phyloP scores from a whole-genome alignment of 441 rosid species.

The Euphorbia schlechtendalii region DNA sequence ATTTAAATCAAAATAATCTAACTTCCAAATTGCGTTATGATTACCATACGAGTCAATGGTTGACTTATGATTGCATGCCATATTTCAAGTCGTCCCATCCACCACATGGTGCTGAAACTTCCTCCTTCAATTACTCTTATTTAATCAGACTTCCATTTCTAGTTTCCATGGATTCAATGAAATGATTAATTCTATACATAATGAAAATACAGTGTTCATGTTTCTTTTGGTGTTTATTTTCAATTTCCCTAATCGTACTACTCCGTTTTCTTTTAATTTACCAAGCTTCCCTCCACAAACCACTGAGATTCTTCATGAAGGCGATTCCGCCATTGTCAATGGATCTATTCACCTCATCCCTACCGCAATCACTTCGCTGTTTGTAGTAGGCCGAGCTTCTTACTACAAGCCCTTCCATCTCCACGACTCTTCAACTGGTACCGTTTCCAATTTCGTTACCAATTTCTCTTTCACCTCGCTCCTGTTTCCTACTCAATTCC shows the following conservation, averaged over 20 bases:
- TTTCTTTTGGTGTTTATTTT: too few species aligned
- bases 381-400: neutral
- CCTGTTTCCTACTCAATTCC: constrained; percentile 4
- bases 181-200: too few species aligned
- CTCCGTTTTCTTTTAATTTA: too few species aligned
- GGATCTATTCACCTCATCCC: constrained; percentile 8
- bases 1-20: too few species aligned
- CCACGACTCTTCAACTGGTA: neutral
- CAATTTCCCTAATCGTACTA: too few species aligned
- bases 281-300: neutral
- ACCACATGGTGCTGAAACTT: too few species aligned
- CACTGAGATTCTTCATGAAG: neutral
- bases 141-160: neutral
- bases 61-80: too few species aligned
- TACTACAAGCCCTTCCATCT: neutral
- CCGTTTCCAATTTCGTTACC: neutral
- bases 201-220: too few species aligned
- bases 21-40: too few species aligned
- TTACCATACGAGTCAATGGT: too few species aligned
- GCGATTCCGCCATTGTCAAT: neutral
- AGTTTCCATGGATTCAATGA: too few species aligned
- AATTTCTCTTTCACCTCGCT: constrained; percentile 2
- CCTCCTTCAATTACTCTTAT: neutral
- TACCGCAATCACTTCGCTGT: neutral
- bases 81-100: too few species aligned